Evolutionary conservation across 768 basidiomycete species (phyloP).

Genomic region (Crassisporium funariophilum): DNA sequence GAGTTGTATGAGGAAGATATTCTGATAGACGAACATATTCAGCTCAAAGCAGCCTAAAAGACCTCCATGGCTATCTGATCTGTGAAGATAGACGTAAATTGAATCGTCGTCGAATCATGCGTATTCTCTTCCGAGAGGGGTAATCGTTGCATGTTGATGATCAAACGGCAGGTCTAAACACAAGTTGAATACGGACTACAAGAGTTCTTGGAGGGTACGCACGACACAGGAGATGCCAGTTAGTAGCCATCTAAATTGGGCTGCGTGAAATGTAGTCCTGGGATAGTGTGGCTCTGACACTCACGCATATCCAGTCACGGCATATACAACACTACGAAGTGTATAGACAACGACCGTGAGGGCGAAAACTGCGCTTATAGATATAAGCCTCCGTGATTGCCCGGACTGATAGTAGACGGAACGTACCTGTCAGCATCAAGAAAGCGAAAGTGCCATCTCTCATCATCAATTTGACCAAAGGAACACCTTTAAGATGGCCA

Average conservation of each 20-base stretch:
- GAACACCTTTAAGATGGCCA: slow-evolving; percentile 21
- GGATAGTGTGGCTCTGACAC: slow-evolving; percentile 4
- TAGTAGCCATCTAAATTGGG: slow-evolving; percentile 24
- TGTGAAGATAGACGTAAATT: slow-evolving; percentile 21
- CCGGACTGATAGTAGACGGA: neutral
- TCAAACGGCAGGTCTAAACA: slow-evolving; percentile 26
- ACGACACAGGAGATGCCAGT: slow-evolving; percentile 23
- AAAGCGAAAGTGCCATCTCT: slow-evolving; percentile 28
- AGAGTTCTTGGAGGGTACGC: neutral
- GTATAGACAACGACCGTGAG: slow-evolving; percentile 21
- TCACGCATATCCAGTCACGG: slow-evolving; percentile 25
- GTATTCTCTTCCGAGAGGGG: slow-evolving; percentile 1
- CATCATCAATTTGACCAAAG: slow-evolving; percentile 24
- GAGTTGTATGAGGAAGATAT: no score
- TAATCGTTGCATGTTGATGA: slow-evolving; percentile 24
- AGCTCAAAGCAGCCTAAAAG: no score
- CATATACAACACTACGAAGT: slow-evolving; percentile 14
- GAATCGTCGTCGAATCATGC: slow-evolving; percentile 13
- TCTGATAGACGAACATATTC: no score
- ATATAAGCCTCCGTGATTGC: neutral
- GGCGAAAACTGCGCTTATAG: slow-evolving; percentile 15
- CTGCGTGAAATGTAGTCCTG: neutral
- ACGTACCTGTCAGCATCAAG: slow-evolving; percentile 20
- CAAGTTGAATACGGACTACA: neutral
- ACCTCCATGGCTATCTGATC: slow-evolving; percentile 16